Conservation (phyloP, 2,329 filamentous ascomycete genomes). For the Fusarium nodosum region DNA sequence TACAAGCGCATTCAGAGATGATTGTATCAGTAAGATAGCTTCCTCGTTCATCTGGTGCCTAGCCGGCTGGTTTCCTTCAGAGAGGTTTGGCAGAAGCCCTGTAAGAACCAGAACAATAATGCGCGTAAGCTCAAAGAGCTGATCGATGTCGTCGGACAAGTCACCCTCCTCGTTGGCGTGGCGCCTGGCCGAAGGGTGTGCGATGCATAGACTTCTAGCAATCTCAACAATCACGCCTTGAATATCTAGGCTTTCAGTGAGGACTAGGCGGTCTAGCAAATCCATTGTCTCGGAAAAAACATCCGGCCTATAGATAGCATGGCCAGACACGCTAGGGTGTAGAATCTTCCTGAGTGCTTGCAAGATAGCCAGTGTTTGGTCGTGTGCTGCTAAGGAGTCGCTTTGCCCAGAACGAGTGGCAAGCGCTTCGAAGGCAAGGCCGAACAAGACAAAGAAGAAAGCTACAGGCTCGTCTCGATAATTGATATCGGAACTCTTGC, state of each 20-base stretch:
- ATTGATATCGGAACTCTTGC: conserved; percentile 86
- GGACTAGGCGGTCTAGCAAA: conserved; percentile 88
- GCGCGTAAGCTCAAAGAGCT: conserved; percentile 94
- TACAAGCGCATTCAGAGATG: conserved; percentile 87
- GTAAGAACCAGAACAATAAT: conserved; percentile 95
- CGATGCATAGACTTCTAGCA: conserved; percentile 87
- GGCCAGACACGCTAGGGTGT: conserved; percentile 92
- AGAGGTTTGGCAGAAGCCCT: conserved; percentile 86
- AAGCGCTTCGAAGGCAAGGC: conserved; percentile 94
- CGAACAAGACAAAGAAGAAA: conserved; percentile 98
- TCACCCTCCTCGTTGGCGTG: conserved; percentile 73
- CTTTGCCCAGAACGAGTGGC: conserved; percentile 76
- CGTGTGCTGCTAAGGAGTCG: conserved; percentile 73
- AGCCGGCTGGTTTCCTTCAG: conserved; percentile 73
- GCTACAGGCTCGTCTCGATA: conserved; percentile 98
- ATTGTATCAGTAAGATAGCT: conserved; percentile 82
- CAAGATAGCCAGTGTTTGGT: conserved; percentile 89
- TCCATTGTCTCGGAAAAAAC: conserved; percentile 99
- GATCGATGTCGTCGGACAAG: conserved; percentile 96
- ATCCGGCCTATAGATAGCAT: conserved; percentile 95
- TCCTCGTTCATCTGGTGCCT: conserved; percentile 89
- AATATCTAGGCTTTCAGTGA: conserved; percentile 90
- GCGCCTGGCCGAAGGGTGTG: conserved; percentile 86
- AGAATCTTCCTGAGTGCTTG: conserved; percentile 94
- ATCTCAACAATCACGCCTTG: conserved; percentile 96